Evolutionary conservation across 805 yeast genomes (phyloP).

Genomic region (Kurtzmaniella fragi): DNA sequence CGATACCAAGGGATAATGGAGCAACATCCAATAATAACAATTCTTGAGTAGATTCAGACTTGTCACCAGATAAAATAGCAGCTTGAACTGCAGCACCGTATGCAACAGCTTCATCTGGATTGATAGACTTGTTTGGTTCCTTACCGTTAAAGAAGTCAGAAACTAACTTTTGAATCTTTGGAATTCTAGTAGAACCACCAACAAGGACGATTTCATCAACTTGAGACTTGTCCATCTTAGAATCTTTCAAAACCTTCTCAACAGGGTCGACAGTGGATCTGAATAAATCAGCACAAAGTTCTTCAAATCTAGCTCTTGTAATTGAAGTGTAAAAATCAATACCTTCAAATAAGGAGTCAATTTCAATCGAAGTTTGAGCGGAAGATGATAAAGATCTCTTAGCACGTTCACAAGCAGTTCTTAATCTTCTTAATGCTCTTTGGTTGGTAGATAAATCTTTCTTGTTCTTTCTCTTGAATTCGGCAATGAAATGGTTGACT

Average conservation of each 20-base stretch:
- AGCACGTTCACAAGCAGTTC: slow-evolving; percentile 98
- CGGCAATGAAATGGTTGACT: slow-evolving; percentile 83
- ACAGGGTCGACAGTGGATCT: slow-evolving; percentile 95
- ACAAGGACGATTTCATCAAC: slow-evolving; percentile 93
- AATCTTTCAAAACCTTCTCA: slow-evolving; percentile 90
- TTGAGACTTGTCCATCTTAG: slow-evolving; percentile 81
- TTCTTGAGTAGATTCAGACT: slow-evolving; percentile 41
- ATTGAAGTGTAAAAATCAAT: slow-evolving; percentile 92
- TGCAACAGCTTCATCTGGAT: slow-evolving; percentile 99
- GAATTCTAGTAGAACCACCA: slow-evolving; percentile 99
- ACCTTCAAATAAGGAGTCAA: slow-evolving; percentile 92
- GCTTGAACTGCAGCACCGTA: slow-evolving; percentile 99
- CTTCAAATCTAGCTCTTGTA: slow-evolving; percentile 97
- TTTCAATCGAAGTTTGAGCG: slow-evolving; percentile 93
- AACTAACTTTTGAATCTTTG: slow-evolving; percentile 91
- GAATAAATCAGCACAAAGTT: slow-evolving; percentile 87
- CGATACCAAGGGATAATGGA: slow-evolving; percentile 92
- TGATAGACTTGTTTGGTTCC: slow-evolving; percentile 94
- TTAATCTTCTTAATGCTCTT: slow-evolving; percentile 86
- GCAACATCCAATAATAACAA: slow-evolving; percentile 80
- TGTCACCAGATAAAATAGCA: slow-evolving; percentile 91
- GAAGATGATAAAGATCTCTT: slow-evolving; percentile 94
- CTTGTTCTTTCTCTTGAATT: slow-evolving; percentile 90
- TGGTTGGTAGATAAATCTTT: slow-evolving; percentile 77
- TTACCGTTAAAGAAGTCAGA: slow-evolving; percentile 90